Conservation (phyloP, 2,329 filamentous ascomycete genomes). For the Microdochium paspali region DNA sequence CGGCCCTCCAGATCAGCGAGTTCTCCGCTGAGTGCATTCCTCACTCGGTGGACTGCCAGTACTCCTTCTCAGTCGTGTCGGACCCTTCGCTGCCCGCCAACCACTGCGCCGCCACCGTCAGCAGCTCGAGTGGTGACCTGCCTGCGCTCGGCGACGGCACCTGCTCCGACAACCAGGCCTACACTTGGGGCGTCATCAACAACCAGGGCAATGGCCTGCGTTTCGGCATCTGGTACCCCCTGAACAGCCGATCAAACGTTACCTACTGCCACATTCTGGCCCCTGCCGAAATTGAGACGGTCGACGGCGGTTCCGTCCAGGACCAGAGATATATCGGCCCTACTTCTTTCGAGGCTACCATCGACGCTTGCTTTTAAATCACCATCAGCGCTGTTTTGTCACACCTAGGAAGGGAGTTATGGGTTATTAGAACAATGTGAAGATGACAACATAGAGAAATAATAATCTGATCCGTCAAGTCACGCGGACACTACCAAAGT, state of each 20-base stretch:
- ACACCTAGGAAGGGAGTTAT: too few species aligned
- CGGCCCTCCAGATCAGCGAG: not conserved
- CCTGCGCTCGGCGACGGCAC: not conserved
- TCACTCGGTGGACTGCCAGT: not conserved
- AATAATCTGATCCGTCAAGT: too few species aligned
- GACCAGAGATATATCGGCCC: constrained; percentile 5
- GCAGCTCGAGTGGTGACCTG: not conserved
- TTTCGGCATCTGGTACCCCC: constrained; percentile 7
- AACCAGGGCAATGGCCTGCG: constrained; percentile 2
- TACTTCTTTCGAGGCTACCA: constrained; percentile 4
- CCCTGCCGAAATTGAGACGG: constrained; percentile 3
- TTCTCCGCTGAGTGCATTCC: not conserved
- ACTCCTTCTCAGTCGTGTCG: not conserved
- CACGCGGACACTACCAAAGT: too few species aligned
- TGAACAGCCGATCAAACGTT: constrained; percentile 7
- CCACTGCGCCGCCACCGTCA: not conserved
- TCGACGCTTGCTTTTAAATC: not conserved
- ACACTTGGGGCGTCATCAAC: not conserved
- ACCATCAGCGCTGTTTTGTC: too few species aligned
- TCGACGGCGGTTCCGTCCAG: constrained; percentile 4
- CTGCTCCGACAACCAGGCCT: not conserved
- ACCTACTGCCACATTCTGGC: constrained; percentile 7
- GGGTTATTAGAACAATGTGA: too few species aligned
- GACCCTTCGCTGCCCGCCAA: not conserved
- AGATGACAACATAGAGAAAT: too few species aligned